phyloP scores from a whole-genome alignment of 306 rosid genomes.

The Aeschynomene evenia region DNA sequence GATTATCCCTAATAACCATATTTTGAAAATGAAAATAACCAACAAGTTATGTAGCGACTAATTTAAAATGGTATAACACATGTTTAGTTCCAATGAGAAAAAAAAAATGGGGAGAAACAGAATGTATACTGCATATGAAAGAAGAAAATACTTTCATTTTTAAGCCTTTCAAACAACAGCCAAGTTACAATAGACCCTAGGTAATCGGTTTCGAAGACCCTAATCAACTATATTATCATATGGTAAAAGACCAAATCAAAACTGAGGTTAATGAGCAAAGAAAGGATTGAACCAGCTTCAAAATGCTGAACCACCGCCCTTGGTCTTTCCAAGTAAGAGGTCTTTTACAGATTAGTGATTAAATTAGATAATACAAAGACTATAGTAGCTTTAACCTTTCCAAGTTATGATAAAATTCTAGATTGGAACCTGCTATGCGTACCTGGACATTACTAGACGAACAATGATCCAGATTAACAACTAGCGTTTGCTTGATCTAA shows the following conservation, averaged over 20 bases:
- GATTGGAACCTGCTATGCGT: no score
- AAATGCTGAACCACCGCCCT: slow-evolving; percentile 67
- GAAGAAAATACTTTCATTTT: neutral
- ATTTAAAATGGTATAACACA: neutral
- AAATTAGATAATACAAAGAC: no score
- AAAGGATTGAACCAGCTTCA: slow-evolving; percentile 32
- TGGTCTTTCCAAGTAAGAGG: slow-evolving; percentile 60
- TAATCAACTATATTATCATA: neutral
- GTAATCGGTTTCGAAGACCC: neutral
- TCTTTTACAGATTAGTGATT: slow-evolving; percentile 54
- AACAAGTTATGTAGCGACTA: no score
- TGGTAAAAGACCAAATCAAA: neutral
- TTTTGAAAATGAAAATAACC: neutral
- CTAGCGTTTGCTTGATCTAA: no score
- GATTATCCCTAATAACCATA: neutral
- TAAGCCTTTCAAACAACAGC: neutral
- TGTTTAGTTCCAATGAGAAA: neutral
- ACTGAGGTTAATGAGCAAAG: neutral
- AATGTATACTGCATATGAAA: neutral
- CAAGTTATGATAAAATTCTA: no score
- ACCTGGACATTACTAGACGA: no score
- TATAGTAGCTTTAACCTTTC: no score
- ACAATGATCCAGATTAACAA: no score
- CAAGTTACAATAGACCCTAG: neutral
- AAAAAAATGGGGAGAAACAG: neutral